phyloP scores from a whole-genome alignment of 1,284 basidiomycete species.

The Cryptococcus sp. region DNA sequence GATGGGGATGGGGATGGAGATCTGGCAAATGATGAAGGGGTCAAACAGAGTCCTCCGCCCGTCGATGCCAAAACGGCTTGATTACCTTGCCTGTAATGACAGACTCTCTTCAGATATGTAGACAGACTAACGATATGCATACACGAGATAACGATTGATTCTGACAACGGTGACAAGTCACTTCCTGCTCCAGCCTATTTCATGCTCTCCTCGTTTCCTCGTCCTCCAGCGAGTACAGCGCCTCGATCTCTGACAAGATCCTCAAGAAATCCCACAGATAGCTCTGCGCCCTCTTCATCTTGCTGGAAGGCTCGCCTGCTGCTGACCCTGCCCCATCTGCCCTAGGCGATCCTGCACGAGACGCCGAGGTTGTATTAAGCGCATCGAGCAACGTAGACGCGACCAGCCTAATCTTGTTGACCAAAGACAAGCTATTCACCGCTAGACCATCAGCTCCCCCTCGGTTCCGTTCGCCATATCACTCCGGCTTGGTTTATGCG shows the following conservation, averaged over 20 bases:
- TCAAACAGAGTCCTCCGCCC: no score
- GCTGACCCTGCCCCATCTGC: not conserved
- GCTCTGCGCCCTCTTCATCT: slow-evolving; percentile 64
- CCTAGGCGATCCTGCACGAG: no score
- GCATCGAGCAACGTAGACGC: slow-evolving; percentile 79
- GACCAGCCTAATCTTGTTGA: slow-evolving; percentile 82
- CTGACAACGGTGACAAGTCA: no score
- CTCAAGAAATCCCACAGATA: slow-evolving; percentile 77
- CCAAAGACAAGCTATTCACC: slow-evolving; percentile 66
- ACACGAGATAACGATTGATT: no score
- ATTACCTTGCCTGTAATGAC: no score
- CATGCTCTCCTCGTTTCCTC: slow-evolving; percentile 7
- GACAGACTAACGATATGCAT: no score
- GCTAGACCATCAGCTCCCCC: slow-evolving; percentile 35
- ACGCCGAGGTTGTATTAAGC: slow-evolving; percentile 43
- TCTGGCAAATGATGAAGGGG: no score
- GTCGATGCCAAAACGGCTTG: no score
- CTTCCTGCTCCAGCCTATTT: no score
- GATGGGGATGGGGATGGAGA: no score
- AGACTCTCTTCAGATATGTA: no score
- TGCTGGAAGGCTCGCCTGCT: slow-evolving; percentile 40
- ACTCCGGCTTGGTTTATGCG: no score
- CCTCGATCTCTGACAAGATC: slow-evolving; percentile 77
- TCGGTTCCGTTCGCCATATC: not conserved
- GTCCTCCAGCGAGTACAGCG: slow-evolving; percentile 33